Evolutionary conservation across 148 eudicot species (phyloP), one percentile per base, ranked within the genome.

Genomic region (Vaccinium myrtillus): DNA sequence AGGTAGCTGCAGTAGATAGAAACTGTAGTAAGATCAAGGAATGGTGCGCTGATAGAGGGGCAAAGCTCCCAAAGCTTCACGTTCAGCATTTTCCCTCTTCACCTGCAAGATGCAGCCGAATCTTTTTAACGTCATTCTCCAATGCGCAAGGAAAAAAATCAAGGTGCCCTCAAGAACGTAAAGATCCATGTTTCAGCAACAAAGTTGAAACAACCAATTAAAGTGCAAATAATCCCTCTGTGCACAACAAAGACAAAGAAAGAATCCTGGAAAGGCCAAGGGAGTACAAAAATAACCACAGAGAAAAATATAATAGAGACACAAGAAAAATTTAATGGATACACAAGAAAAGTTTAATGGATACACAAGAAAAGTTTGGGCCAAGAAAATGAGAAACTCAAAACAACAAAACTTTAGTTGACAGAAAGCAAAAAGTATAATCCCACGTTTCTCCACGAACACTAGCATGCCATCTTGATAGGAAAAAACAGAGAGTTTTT

Each of bases 31-130:
- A 86, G 75, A 83, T 82, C 30, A 91, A 1, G 92, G 92, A 75
- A 91, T 43, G 19, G 87, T 69, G 84, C 92, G 92, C 86, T 91
- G 92, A 81, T 89, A 86, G 25, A 91, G 90, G 21, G 92, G 92
- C 89, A 91, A 83, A 11, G 91, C 92, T 84, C 92, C 92, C 55
- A 87, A 75, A 75, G 93, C 91, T 86, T 91, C 89, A 80, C 93
- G 91, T 77, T 91, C 93, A 6, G 88, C 91, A 59, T 75, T 82
- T 81, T 91, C 93, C 86, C 84, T 89, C 84, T 91, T 83, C 48
- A 91, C 89, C 93, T 91, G 91, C 81, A 87, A 78, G 71, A 85
- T 14, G 61, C 50, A 73, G 56, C 54, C 49, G 59, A 54, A 8
- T 25, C 1, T 2, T 12, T 19, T 48, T 15, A 48, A 8, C 77